Evolutionary conservation across 176 grass and related monocot genomes (phyloP).

Genomic region (Phragmites australis): DNA sequence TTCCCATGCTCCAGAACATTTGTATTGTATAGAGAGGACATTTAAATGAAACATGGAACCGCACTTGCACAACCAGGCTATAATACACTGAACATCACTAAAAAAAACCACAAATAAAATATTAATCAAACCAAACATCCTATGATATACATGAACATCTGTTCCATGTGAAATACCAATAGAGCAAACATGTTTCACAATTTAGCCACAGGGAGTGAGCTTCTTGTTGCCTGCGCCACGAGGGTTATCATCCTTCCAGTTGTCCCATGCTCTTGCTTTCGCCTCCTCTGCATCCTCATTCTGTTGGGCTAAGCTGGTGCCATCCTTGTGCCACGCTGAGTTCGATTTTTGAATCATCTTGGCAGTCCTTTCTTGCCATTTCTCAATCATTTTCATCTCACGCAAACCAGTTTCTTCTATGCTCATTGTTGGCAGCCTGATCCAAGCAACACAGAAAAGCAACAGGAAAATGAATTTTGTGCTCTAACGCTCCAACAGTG

Average conservation of each 20-base stretch:
- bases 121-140: too few relatives aligned
- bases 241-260: slow-evolving; percentile 96
- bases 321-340: slow-evolving; percentile 79
- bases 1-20: too few relatives aligned
- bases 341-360: slow-evolving; percentile 68
- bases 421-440: slow-evolving; percentile 85
- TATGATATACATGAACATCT: slow-evolving; percentile 11
- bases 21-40: too few relatives aligned
- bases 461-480: not conserved
- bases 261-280: slow-evolving; percentile 84
- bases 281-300: slow-evolving; percentile 75
- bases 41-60: too few relatives aligned
- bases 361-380: too few relatives aligned
- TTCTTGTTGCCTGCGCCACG: slow-evolving; percentile 96
- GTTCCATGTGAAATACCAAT: not conserved
- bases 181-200: not conserved
- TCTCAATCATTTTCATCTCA: slow-evolving; percentile 99
- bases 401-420: slow-evolving; percentile 86
- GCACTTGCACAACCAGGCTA: too few relatives aligned
- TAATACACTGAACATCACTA: too few relatives aligned
- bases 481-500: slow-evolving; percentile 1
- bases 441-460: not conserved
- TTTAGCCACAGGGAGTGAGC: slow-evolving; percentile 87
- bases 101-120: too few relatives aligned
- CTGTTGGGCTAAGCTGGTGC: slow-evolving; percentile 37